phyloP scores from a whole-genome alignment of 2,329 filamentous ascomycete genomes.

The Xylaria sp. region DNA sequence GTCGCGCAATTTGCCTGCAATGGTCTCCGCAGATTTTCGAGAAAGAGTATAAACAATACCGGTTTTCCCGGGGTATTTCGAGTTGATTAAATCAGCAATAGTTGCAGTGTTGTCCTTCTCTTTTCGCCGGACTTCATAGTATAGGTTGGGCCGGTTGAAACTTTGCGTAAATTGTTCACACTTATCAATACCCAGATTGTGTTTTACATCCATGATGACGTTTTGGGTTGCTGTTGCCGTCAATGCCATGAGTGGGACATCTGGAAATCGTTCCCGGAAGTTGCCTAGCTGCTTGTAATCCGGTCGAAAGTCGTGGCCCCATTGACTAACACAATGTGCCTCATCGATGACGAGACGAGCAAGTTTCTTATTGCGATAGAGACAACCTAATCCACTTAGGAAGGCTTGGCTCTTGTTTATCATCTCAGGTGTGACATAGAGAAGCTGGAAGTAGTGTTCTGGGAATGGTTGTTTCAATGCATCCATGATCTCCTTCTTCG shows the following conservation, averaged over 20 bases:
- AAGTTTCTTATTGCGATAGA: slow-evolving; percentile 78
- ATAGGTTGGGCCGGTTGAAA: slow-evolving; percentile 96
- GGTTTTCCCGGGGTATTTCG: slow-evolving; percentile 74
- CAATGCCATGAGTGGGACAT: slow-evolving; percentile 90
- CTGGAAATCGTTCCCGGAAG: slow-evolving; percentile 75
- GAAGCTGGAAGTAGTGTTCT: slow-evolving; percentile 81
- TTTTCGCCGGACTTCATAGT: slow-evolving; percentile 85
- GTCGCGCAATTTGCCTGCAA: slow-evolving; percentile 74
- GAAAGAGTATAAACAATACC: slow-evolving; percentile 96
- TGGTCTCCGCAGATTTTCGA: slow-evolving; percentile 80
- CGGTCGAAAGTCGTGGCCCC: slow-evolving; percentile 97
- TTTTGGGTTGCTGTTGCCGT: slow-evolving; percentile 95
- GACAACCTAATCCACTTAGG: slow-evolving; percentile 68
- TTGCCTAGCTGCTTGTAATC: slow-evolving; percentile 90
- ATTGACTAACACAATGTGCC: slow-evolving; percentile 99
- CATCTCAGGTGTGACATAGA: slow-evolving; percentile 99
- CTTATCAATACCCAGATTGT: slow-evolving; percentile 84
- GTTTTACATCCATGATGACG: slow-evolving; percentile 89
- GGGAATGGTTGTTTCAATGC: slow-evolving; percentile 71
- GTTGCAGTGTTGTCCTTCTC: slow-evolving; percentile 63
- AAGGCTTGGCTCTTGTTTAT: slow-evolving; percentile 82
- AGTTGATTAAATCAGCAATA: slow-evolving; percentile 75
- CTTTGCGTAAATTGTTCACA: slow-evolving; percentile 89
- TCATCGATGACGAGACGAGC: slow-evolving; percentile 97
- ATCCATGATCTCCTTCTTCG: slow-evolving; percentile 73